Conservation (phyloP, 192 early-diverging fungal species). For the Irineochytrium annulatum region DNA sequence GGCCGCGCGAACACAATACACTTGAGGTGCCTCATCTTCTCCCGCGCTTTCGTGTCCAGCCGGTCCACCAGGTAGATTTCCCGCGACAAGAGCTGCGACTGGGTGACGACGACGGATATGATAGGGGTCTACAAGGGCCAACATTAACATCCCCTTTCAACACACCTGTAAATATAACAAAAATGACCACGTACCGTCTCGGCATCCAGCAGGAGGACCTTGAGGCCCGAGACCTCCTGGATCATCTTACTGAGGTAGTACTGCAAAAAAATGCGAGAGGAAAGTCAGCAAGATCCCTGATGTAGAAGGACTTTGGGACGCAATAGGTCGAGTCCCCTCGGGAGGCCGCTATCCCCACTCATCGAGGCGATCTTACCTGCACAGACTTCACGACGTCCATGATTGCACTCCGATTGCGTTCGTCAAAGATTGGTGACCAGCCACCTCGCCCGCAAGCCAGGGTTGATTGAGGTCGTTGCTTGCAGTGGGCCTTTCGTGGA, state of each 20-base stretch:
- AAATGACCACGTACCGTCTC: slow-evolving; percentile 75
- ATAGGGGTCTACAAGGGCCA: slow-evolving; percentile 70
- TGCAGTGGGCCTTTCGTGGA: too few relatives aligned
- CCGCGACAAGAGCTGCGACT: slow-evolving; percentile 84
- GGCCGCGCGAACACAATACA: slow-evolving; percentile 91
- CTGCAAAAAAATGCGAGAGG: slow-evolving; percentile 54
- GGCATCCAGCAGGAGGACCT: slow-evolving; percentile 87
- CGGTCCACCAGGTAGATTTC: slow-evolving; percentile 94
- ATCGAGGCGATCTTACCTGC: slow-evolving; percentile 7
- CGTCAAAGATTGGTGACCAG: neutral
- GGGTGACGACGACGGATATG: slow-evolving; percentile 89
- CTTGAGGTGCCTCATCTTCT: slow-evolving; percentile 92
- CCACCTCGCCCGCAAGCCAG: neutral
- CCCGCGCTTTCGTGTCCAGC: slow-evolving; percentile 77
- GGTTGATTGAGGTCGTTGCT: too few relatives aligned
- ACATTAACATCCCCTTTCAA: neutral
- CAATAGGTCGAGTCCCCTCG: neutral
- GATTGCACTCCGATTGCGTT: neutral
- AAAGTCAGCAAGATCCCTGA: neutral
- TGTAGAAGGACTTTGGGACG: neutral
- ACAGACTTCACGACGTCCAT: slow-evolving; percentile 36
- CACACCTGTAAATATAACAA: neutral
- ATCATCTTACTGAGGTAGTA: slow-evolving; percentile 92
- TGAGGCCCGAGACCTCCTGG: slow-evolving; percentile 90
- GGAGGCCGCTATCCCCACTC: neutral